Conservation (phyloP, 2,329 filamentous ascomycete genomes). For the Elsinoe batatas region DNA sequence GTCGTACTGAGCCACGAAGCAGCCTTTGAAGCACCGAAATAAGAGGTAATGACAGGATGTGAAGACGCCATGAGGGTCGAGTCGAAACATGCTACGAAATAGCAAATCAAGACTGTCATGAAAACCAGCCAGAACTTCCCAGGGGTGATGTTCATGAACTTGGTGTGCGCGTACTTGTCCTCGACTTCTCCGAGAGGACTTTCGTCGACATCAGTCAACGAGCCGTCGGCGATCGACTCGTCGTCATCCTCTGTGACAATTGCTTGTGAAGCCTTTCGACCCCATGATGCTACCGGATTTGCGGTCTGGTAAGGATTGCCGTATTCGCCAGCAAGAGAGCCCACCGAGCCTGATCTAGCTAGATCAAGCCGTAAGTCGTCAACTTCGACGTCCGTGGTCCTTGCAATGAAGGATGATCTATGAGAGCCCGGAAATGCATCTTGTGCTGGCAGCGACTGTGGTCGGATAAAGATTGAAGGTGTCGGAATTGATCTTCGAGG, state of each 20-base stretch:
- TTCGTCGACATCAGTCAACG: neutral
- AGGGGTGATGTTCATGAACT: slow-evolving; percentile 15
- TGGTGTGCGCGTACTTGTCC: slow-evolving; percentile 11
- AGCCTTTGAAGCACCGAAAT: slow-evolving; percentile 66
- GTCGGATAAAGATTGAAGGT: neutral
- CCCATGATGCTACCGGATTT: neutral
- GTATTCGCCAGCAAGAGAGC: neutral
- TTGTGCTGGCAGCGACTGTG: neutral
- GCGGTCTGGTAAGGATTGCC: slow-evolving; percentile 6
- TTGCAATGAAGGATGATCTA: neutral
- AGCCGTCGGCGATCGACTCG: neutral
- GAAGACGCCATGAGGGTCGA: slow-evolving; percentile 71
- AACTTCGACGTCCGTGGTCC: neutral
- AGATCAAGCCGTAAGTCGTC: slow-evolving; percentile 6
- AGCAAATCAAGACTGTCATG: slow-evolving; percentile 6
- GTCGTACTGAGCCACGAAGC: slow-evolving; percentile 76
- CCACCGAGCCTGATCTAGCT: neutral
- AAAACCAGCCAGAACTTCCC: slow-evolving; percentile 16
- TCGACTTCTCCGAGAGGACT: slow-evolving; percentile 1
- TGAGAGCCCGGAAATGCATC: neutral
- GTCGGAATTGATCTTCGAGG: neutral
- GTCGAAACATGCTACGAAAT: slow-evolving; percentile 52
- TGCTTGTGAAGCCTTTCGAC: slow-evolving; percentile 6
- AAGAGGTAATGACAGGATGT: slow-evolving; percentile 45
- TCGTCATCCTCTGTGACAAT: slow-evolving; percentile 13